Evolutionary conservation across 495 filamentous ascomycete genomes (phyloP), one percentile per base, ranked within the genome.

Genomic region (Barbatosphaeria neglecta): DNA sequence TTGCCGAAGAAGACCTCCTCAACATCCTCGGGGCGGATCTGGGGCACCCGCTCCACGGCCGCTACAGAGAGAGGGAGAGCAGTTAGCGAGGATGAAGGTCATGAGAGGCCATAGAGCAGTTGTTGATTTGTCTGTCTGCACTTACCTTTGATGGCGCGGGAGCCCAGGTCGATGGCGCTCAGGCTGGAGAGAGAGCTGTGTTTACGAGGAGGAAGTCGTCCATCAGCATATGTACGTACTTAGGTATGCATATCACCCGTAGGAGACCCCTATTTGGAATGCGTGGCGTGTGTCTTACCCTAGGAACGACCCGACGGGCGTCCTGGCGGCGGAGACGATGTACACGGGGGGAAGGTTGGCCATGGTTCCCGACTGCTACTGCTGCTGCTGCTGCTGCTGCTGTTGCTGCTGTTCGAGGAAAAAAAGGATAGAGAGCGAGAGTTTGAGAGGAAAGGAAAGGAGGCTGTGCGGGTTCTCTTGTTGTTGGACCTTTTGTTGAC

Each of bases 1-100:
- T 98, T 98, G 59, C 92, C 92, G 57, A 95, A 92, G 75, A 92
- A 93, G 59, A 97, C 86, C 60, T 98, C 92, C 60, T 97, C 78
- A 19, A 98, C 87, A 61, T 92, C 92, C 48, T 83, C 75, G 39
- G 87, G 73, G 63, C 90, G 84, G 68, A 98, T 77, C 51, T 82
- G 80, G 47, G 90, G 84, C 27, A 85, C 87, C 53, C 84, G 82
- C 62, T 87, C 81, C 52, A 98, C 71, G 48, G 90, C 90, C 63
- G 86, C 87, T 90, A 51, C 41, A 49, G 51, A 44, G 37, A 20
- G 16, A 40, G 24, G 53, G 42, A 45, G 24, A 10, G 22, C 27
- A 37, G 11, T 16, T 4, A 2, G n/a, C n/a, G n/a, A n/a, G n/a
- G n/a, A n/a, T n/a, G 46, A 33, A 28, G 4, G 51, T 62, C 54